Percentiles rank a stretch among this genome's conserved stretches.
These are phyloP conservation scores for Meripilus lineatus DNA, from an alignment of 1,284 basidiomycete species.

Conservation along the genomic window DNA sequence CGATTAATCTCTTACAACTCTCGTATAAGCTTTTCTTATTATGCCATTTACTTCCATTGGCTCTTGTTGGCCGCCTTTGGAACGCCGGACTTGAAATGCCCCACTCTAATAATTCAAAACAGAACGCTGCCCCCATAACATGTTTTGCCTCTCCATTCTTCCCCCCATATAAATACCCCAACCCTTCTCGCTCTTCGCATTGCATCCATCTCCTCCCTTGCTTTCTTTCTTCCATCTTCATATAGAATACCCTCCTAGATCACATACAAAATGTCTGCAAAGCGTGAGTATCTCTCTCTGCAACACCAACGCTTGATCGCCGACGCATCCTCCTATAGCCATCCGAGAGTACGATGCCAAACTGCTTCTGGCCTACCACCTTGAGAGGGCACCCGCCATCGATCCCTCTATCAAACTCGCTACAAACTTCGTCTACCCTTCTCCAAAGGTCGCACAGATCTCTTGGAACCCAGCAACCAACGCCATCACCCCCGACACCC, in stretches of 20 bases:
- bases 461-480: conserved; percentile 84
- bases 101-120: too few relatives aligned
- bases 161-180: conserved; percentile 12
- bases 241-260: too few relatives aligned
- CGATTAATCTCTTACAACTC: too few relatives aligned
- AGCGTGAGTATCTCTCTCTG: conserved; percentile 22
- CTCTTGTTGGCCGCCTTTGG: too few relatives aligned
- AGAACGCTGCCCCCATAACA: conserved; percentile 1
- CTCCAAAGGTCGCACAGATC: conserved; percentile 76
- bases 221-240: neutral
- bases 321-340: conserved; percentile 39
- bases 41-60: too few relatives aligned
- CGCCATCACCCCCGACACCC: conserved; percentile 73
- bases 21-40: too few relatives aligned
- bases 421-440: conserved; percentile 60
- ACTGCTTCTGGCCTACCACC: conserved; percentile 91
- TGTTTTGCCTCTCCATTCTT: neutral
- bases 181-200: conserved; percentile 5
- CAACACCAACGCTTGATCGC: conserved; percentile 6
- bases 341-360: conserved; percentile 96
- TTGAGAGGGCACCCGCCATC: conserved; percentile 75
- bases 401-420: conserved; percentile 47
- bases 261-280: conserved; percentile 29
- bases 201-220: conserved; percentile 3
- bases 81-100: too few relatives aligned